These are phyloP conservation scores for Dictyostelium brefeldianum DNA, from an alignment of 78 protist species.

Conservation along the genomic window DNA sequence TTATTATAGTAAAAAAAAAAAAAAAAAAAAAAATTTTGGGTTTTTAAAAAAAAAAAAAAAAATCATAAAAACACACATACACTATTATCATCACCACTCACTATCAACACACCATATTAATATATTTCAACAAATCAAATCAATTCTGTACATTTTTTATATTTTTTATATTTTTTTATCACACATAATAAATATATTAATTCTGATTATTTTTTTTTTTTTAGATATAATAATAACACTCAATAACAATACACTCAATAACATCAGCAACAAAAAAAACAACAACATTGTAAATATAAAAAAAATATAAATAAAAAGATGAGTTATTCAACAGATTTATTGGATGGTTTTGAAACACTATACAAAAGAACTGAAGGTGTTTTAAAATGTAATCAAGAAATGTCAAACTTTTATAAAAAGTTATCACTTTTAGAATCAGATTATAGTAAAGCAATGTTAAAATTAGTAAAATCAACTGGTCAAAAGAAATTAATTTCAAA, in stretches of 20 bases:
- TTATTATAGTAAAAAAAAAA: too few relatives aligned
- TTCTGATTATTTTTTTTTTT: not conserved
- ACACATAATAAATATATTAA: not conserved
- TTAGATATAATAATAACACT: not conserved
- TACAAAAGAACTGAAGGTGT: slow-evolving; percentile 83
- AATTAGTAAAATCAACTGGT: slow-evolving; percentile 76
- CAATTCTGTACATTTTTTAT: too few relatives aligned
- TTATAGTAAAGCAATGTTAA: slow-evolving; percentile 47
- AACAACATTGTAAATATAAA: not conserved
- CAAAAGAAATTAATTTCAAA: slow-evolving; percentile 65
- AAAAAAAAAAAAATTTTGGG: too few relatives aligned
- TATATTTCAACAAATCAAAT: too few relatives aligned
- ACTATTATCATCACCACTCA: too few relatives aligned
- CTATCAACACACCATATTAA: too few relatives aligned
- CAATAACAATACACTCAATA: not conserved
- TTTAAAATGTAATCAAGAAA: slow-evolving; percentile 65
- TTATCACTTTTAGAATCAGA: slow-evolving; percentile 61
- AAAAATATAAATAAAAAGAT: slow-evolving; percentile 21
- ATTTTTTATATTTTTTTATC: too few relatives aligned
- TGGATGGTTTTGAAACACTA: slow-evolving; percentile 66
- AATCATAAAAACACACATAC: too few relatives aligned
- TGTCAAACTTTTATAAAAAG: slow-evolving; percentile 65
- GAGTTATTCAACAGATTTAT: slow-evolving; percentile 66
- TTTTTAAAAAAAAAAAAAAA: too few relatives aligned
- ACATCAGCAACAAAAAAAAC: not conserved